Conservation (phyloP, 331 rosid genomes). For the Saraca asoca region DNA sequence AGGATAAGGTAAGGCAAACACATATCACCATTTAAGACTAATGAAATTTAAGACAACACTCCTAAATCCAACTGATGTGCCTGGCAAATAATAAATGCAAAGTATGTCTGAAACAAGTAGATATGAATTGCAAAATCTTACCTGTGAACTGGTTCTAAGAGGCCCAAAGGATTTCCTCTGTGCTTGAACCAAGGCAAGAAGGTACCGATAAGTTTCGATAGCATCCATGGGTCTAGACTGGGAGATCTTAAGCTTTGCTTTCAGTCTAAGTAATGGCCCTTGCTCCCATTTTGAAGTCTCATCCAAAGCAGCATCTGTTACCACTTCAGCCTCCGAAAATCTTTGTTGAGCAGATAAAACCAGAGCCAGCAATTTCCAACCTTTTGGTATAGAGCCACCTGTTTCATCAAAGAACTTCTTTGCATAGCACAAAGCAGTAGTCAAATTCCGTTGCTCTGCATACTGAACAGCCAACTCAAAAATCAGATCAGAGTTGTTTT, state of each 20-base stretch:
- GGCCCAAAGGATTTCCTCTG: slow-evolving; percentile 85
- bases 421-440: slow-evolving; percentile 68
- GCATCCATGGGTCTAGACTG: slow-evolving; percentile 81
- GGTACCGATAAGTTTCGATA: slow-evolving; percentile 86
- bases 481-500: slow-evolving; percentile 67
- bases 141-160: slow-evolving; percentile 58
- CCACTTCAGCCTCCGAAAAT: slow-evolving; percentile 86
- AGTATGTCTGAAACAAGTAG: slow-evolving; percentile 15
- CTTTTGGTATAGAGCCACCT: slow-evolving; percentile 75
- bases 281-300: slow-evolving; percentile 95
- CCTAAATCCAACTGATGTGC: too few relatives aligned
- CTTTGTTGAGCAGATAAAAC: slow-evolving; percentile 88
- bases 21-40: too few relatives aligned
- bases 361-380: slow-evolving; percentile 91
- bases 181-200: slow-evolving; percentile 98
- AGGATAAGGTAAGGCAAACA: too few relatives aligned
- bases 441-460: slow-evolving; percentile 80
- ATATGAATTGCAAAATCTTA: slow-evolving; percentile 39
- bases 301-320: slow-evolving; percentile 92
- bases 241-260: slow-evolving; percentile 79
- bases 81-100: too few relatives aligned
- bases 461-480: slow-evolving; percentile 80
- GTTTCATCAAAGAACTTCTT: slow-evolving; percentile 77
- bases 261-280: slow-evolving; percentile 85
- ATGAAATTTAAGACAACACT: too few relatives aligned